A percentile compares a stretch with the other conserved stretches of the same genome.
phyloP scores from a whole-genome alignment of 805 yeast species.

The Cephaloascus albidus region DNA sequence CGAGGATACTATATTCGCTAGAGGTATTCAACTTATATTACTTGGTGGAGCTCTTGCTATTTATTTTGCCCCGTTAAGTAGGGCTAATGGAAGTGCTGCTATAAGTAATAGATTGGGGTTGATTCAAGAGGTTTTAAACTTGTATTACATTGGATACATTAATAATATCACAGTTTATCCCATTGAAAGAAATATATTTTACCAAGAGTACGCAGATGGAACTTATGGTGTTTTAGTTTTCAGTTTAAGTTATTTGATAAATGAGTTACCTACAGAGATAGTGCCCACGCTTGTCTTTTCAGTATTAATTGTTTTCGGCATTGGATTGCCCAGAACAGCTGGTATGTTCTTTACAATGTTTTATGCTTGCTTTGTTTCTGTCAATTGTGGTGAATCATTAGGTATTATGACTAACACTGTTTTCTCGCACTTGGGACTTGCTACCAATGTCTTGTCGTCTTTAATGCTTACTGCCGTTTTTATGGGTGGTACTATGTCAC shows the following conservation, averaged over 20 bases:
- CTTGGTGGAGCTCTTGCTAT: background rate
- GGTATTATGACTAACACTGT: slow-evolving; percentile 75
- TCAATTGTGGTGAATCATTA: slow-evolving; percentile 75
- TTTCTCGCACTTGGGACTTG: slow-evolving; percentile 70
- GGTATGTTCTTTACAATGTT: slow-evolving; percentile 59
- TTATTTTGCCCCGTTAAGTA: slow-evolving; percentile 18
- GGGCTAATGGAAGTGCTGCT: slow-evolving; percentile 29
- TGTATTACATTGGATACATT: slow-evolving; percentile 74
- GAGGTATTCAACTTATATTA: slow-evolving; percentile 1
- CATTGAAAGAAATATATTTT: slow-evolving; percentile 61
- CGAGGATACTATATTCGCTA: slow-evolving; percentile 1
- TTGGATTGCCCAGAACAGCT: slow-evolving; percentile 65
- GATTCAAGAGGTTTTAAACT: slow-evolving; percentile 61
- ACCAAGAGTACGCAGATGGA: slow-evolving; percentile 69
- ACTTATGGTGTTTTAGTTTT: slow-evolving; percentile 61
- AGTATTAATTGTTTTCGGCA: slow-evolving; percentile 53
- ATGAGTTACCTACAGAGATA: slow-evolving; percentile 65
- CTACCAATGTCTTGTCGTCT: slow-evolving; percentile 62
- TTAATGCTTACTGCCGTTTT: slow-evolving; percentile 62
- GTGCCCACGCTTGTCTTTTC: slow-evolving; percentile 50
- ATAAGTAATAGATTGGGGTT: slow-evolving; percentile 65
- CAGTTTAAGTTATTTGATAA: slow-evolving; percentile 43
- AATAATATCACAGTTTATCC: slow-evolving; percentile 75
- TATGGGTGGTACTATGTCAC: slow-evolving; percentile 80
- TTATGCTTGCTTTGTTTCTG: slow-evolving; percentile 41